Evolutionary conservation across 2,329 filamentous ascomycete species (phyloP).

Genomic region (Cercospora zeina): DNA sequence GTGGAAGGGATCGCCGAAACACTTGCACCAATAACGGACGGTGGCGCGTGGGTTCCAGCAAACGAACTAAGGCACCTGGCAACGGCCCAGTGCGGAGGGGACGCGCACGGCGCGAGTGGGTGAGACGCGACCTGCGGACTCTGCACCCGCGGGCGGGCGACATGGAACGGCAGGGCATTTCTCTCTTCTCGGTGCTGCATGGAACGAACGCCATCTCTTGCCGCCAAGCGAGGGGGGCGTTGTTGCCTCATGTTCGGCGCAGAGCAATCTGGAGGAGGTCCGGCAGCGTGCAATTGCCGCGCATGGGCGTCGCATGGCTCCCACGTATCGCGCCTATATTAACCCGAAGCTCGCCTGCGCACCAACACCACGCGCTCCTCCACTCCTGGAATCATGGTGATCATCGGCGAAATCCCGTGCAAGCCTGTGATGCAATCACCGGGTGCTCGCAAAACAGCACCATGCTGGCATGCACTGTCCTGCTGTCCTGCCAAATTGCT

Average conservation of each 20-base stretch:
- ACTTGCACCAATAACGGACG: background rate
- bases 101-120: background rate
- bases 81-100: background rate
- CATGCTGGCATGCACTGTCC: too few relatives aligned
- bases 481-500: background rate
- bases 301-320: background rate
- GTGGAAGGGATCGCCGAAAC: constrained; percentile 2
- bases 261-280: background rate
- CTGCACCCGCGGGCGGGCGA: background rate
- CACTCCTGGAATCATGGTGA: too few relatives aligned
- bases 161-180: background rate
- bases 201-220: background rate
- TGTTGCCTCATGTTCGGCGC: background rate
- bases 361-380: background rate
- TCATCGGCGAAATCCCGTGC: too few relatives aligned
- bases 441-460: too few relatives aligned
- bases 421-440: too few relatives aligned
- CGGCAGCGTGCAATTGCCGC: background rate
- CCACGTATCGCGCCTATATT: background rate
- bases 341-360: background rate
- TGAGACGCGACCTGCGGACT: background rate
- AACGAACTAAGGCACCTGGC: background rate
- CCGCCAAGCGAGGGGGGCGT: background rate
- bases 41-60: background rate
- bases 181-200: background rate